Evolutionary conservation across 2,329 filamentous ascomycete species (phyloP).

Genomic region (Sporothrix euskadiensis): DNA sequence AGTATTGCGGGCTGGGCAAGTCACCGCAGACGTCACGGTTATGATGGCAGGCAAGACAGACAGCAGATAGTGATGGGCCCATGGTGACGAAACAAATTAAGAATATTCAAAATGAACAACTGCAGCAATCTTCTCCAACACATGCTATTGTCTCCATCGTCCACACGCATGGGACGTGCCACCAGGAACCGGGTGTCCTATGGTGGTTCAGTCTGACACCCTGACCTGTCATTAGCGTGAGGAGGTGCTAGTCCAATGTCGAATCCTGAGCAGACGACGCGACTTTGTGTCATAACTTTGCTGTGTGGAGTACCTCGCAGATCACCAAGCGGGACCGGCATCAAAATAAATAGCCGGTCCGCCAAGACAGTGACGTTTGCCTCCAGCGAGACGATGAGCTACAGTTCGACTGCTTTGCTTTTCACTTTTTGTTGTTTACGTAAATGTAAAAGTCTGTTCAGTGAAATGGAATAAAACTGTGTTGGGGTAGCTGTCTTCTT

Average conservation of each 20-base stretch:
- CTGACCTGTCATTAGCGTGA: neutral
- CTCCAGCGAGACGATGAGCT: no score
- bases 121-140: no score
- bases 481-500: neutral
- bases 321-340: neutral
- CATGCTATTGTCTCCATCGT: neutral
- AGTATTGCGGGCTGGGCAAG: constrained; percentile 3
- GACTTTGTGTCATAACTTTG: neutral
- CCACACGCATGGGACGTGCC: neutral
- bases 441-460: no score
- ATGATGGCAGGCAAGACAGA: neutral
- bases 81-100: neutral
- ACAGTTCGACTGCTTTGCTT: neutral
- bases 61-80: neutral
- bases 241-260: neutral
- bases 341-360: neutral
- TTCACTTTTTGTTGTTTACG: no score
- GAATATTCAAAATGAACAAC: no score
- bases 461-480: neutral
- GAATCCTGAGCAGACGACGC: neutral
- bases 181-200: neutral
- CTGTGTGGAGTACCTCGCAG: no score
- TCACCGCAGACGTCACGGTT: neutral
- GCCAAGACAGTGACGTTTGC: neutral
- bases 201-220: neutral